A percentile compares a stretch with the other conserved stretches of the same genome.
Conservation (phyloP, 1,139 yeast species). For the Tardiomyces blankii region DNA sequence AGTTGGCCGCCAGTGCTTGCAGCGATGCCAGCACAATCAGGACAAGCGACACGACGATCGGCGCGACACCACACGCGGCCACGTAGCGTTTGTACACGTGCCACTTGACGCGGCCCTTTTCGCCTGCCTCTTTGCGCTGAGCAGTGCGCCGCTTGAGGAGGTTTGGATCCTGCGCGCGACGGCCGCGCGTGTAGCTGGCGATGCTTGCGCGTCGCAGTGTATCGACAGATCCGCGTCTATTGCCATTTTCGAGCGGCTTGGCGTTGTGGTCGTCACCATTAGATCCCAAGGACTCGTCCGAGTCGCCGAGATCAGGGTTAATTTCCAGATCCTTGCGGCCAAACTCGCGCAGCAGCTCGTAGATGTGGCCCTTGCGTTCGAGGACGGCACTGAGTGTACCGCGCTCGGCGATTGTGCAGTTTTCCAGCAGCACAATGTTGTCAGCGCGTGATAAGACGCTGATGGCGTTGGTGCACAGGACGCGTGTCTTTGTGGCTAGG, state of each 20-base stretch:
- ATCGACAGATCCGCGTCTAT: constrained; percentile 1
- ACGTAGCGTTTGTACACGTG: constrained; percentile 68
- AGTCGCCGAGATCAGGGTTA: constrained; percentile 7
- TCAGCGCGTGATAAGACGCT: constrained; percentile 58
- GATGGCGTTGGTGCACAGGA: constrained; percentile 71
- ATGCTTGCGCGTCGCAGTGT: constrained; percentile 2
- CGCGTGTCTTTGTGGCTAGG: constrained; percentile 55
- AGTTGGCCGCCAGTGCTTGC: constrained; percentile 44
- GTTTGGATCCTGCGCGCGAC: background rate
- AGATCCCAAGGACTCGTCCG: background rate
- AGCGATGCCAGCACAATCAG: constrained; percentile 36
- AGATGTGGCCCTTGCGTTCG: constrained; percentile 14
- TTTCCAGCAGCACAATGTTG: constrained; percentile 45
- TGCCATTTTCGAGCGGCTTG: constrained; percentile 3
- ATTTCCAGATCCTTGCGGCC: constrained; percentile 20
- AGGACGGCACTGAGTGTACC: constrained; percentile 20
- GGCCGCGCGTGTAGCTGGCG: constrained; percentile 3
- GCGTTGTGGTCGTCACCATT: constrained; percentile 11
- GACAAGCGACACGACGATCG: constrained; percentile 40
- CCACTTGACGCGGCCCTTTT: constrained; percentile 86
- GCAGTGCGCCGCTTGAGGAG: constrained; percentile 10
- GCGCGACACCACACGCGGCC: constrained; percentile 69
- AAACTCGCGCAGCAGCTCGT: constrained; percentile 23
- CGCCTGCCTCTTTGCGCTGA: constrained; percentile 46
- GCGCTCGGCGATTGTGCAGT: constrained; percentile 40